Evolutionary conservation across 1,284 basidiomycete genomes (phyloP).

Genomic region (Sanguinoderma infundibulare): DNA sequence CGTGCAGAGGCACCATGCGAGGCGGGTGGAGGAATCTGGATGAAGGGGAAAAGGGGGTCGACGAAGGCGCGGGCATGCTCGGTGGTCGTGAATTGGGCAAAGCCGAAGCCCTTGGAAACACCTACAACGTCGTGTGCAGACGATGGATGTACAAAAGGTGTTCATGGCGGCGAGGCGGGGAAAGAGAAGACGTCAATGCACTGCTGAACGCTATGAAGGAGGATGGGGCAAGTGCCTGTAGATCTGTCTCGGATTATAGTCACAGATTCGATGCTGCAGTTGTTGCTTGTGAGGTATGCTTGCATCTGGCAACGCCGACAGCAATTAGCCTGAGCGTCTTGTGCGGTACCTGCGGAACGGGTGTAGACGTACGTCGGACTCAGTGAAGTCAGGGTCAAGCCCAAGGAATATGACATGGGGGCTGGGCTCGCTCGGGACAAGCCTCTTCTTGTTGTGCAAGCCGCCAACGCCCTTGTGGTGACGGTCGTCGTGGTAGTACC

Average conservation of each 20-base stretch:
- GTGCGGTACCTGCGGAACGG: conserved; percentile 12
- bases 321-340: background rate
- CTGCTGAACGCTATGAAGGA: conserved; percentile 60
- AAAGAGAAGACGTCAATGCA: conserved; percentile 69
- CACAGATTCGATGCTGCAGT: conserved; percentile 79
- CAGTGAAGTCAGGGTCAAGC: conserved; percentile 86
- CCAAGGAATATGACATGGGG: conserved; percentile 92
- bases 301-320: conserved; percentile 57
- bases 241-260: conserved; percentile 93
- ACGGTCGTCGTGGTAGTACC: conserved; percentile 49
- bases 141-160: conserved; percentile 24
- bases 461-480: conserved; percentile 41
- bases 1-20: conserved; percentile 78
- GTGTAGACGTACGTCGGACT: conserved; percentile 77
- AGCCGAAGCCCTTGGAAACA: conserved; percentile 91
- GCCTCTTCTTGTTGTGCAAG: conserved; percentile 67
- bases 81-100: conserved; percentile 85
- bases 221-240: conserved; percentile 90
- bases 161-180: conserved; percentile 34
- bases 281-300: conserved; percentile 74
- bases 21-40: conserved; percentile 84
- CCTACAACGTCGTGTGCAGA: conserved; percentile 52
- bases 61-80: conserved; percentile 89
- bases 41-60: conserved; percentile 82
- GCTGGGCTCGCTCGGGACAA: conserved; percentile 79